These are phyloP conservation scores for Tylopilus vinaceipallidus DNA, from an alignment of 768 basidiomycete species.

Conservation along the genomic window DNA sequence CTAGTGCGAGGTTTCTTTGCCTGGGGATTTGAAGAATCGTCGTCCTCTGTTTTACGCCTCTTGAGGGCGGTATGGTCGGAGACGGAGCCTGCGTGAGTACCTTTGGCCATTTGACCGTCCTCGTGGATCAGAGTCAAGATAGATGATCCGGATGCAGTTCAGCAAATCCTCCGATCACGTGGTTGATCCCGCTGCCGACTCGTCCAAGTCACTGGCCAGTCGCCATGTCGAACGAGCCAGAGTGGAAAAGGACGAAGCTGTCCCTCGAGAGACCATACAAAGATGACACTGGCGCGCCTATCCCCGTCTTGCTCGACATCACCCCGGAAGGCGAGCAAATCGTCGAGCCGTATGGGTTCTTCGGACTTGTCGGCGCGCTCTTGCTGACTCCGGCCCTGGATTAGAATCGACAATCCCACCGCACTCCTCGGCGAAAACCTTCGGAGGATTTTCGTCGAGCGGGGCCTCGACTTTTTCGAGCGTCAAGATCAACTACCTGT, in stretches of 20 bases:
- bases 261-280: conserved; percentile 81
- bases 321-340: conserved; percentile 64
- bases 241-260: conserved; percentile 60
- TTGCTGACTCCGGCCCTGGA: conserved; percentile 16
- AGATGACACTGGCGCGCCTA: conserved; percentile 64
- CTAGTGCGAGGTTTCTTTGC: conserved; percentile 68
- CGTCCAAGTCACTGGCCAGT: background rate
- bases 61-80: conserved; percentile 42
- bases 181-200: conserved; percentile 4
- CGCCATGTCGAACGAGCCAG: conserved; percentile 32
- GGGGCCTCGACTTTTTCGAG: conserved; percentile 76
- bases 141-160: conserved; percentile 8
- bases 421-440: conserved; percentile 64
- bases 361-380: conserved; percentile 1
- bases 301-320: conserved; percentile 68
- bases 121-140: conserved; percentile 35
- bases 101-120: conserved; percentile 30
- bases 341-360: conserved; percentile 63
- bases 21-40: conserved; percentile 40
- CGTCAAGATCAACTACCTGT: conserved; percentile 33
- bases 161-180: conserved; percentile 25
- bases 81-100: conserved; percentile 14
- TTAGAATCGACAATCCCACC: conserved; percentile 54
- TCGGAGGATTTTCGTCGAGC: conserved; percentile 67
- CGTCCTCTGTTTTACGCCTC: conserved; percentile 65